A percentile compares a stretch with the other conserved stretches of the same genome.
phyloP scores from a whole-genome alignment of 163 green algal species.

The Scenedesmus sp. region DNA sequence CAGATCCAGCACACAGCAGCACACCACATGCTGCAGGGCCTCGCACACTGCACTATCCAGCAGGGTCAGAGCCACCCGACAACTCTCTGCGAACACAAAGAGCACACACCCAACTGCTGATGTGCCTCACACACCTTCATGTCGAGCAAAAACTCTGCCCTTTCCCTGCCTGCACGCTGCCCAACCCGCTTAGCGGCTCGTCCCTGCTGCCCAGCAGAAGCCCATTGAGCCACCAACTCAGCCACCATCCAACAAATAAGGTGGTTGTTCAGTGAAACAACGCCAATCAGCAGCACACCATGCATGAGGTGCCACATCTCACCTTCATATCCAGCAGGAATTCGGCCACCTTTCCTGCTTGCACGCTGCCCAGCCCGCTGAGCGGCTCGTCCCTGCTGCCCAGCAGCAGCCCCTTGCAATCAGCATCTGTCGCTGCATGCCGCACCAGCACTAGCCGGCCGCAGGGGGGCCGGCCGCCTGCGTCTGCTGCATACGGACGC shows the following conservation, averaged over 20 bases:
- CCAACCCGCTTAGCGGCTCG: constrained; percentile 62
- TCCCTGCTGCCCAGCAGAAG: constrained; percentile 63
- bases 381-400: constrained; percentile 63
- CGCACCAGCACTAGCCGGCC: constrained; percentile 71
- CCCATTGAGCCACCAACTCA: constrained; percentile 40
- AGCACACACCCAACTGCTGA: background rate
- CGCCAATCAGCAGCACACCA: background rate
- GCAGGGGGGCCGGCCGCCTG: constrained; percentile 25
- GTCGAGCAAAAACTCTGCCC: constrained; percentile 71
- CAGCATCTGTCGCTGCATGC: constrained; percentile 65
- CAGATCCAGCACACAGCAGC: background rate
- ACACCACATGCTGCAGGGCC: background rate
- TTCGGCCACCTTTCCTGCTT: constrained; percentile 68
- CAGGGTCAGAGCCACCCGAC: no score
- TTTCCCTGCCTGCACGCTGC: constrained; percentile 67
- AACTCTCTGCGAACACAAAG: background rate
- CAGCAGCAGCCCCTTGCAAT: constrained; percentile 61
- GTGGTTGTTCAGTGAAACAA: background rate
- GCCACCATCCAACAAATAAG: background rate
- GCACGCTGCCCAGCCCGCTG: constrained; percentile 62
- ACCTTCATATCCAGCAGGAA: constrained; percentile 73
- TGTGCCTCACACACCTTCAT: constrained; percentile 53
- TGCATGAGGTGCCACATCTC: background rate
- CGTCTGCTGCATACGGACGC: constrained; percentile 60
- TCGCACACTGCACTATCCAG: no score